Base-by-base conservation (phyloP, 768 basidiomycete genomes). In the Leccinum imitatum region DNA sequence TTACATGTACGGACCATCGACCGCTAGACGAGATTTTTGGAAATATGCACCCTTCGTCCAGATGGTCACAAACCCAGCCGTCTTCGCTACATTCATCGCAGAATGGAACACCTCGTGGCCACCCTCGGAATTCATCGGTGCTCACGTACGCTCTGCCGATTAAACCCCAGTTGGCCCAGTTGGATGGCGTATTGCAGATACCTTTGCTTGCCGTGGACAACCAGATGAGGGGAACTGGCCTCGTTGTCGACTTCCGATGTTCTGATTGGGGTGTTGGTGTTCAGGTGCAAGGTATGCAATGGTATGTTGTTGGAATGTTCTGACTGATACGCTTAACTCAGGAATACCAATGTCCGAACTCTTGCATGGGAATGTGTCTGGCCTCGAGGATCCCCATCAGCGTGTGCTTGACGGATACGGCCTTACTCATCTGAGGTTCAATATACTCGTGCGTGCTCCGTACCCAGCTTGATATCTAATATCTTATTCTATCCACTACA, bases 1-100 rank as follows among this genome's bases (percentile, higher is more conserved):
- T 71, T 44, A 71, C 69, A 35, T 69, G 67, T 44, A 53, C 65
- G 37, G 64, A 71, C 37, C 69, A 71, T 59, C 62, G 66, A 9
- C 69, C 68, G n/a, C 63, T 71, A 13, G 70, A 71, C 23, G 65
- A 67, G 11, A 71, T 71, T 21, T 71, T 71, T 47, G 70, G 59
- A n/a, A 33, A 39, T 14, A 10, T 48, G 15, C 51, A 23, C 19
- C 14, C 60, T 44, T 25, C 54, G 7, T 53, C 53, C 3, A 21
- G 23, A 2, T 39, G 21, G 56, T 37, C 59, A 6, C 58, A 39
- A 21, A 7, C 53, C 39, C 58, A 31, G 47, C 53, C 62, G 10
- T 21, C 30, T 50, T 44, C 46, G 0, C 15, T 23, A 44, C 39
- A 56, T 54, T 44, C 15, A 13, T 31, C 51, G 4, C 59, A 48